Base-by-base conservation (phyloP, 139 green algal genomes). In the Monoraphidium neglectum region DNA sequence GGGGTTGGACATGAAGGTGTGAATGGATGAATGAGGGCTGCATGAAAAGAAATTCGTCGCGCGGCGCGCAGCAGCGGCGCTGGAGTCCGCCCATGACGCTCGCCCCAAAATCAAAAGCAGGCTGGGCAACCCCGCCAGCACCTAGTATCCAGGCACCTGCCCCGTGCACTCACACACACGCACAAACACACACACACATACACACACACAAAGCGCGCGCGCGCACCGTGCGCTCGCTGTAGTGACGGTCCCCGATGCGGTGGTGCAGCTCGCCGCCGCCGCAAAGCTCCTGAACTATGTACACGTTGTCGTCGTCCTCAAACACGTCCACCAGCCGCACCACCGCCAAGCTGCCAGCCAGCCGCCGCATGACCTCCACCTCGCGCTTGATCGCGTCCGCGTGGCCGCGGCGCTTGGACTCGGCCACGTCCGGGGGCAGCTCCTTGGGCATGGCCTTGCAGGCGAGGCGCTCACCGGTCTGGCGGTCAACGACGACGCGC, bases 221-320 rank as follows among this genome's bases (percentile, higher is more conserved):
- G n/a, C n/a, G n/a, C n/a, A n/a, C 84, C 51, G 82, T 89, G 70
- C 84, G 78, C 61, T 89, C 84, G 23, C 62, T 79, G 68, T 89
- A 89, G 47, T 89, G 84, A 3, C 68, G 65, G 33, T 80, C 49
- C 3, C 91, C 93, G 37, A 96, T 90, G 15, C 76, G 72, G 75
- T 95, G 87, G 56, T 82, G 79, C 35, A 97, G 88, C 83, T 96
- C 92, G 1, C 93, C 93, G 4, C 93, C 93, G 23, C 70, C 68
- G 86, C 93, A 97, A 15, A 77, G 78, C 85, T 97, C 92, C 86
- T 51, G 43, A 21, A 97, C 79, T 66, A 97, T 88, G 79, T 95
- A 87, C 1, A 97, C 77, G 57, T 88, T 60, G 3, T 84, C 61
- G 23, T 93, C 89, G 68, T 97, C 91, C 77, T 97, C 93, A 56